phyloP scores from a whole-genome alignment of 306 rosid genomes.

The Sophora flavescens region DNA sequence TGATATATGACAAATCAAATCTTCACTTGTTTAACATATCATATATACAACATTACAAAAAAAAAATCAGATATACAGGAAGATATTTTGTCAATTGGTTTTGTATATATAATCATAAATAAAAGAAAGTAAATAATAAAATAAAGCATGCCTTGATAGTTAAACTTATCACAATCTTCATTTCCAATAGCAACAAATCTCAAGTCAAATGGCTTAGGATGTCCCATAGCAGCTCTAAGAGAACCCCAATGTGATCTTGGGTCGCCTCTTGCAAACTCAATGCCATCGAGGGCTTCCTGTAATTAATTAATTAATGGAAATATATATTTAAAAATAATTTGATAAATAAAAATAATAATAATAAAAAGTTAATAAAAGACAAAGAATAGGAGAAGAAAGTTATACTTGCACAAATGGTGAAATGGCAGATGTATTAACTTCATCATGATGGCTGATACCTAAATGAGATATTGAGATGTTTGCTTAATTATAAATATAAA shows the following conservation, averaged over 20 bases:
- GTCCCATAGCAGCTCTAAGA: slow-evolving; percentile 82
- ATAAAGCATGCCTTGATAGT: slow-evolving; percentile 58
- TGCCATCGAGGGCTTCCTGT: slow-evolving; percentile 86
- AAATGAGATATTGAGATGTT: neutral
- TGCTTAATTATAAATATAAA: neutral
- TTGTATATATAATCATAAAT: neutral
- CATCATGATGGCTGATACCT: slow-evolving; percentile 77
- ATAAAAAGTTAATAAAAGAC: neutral
- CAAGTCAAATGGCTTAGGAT: slow-evolving; percentile 77
- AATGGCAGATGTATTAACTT: slow-evolving; percentile 62
- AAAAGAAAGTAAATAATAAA: too few species aligned
- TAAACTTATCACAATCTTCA: slow-evolving; percentile 69
- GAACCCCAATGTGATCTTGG: slow-evolving; percentile 76
- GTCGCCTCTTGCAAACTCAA: slow-evolving; percentile 88
- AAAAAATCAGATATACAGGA: too few species aligned
- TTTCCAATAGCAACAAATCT: slow-evolving; percentile 80
- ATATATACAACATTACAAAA: too few species aligned
- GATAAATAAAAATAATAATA: neutral
- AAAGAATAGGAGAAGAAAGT: neutral
- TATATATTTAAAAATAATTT: neutral
- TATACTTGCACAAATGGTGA: slow-evolving; percentile 77
- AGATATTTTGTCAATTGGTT: neutral
- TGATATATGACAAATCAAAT: neutral
- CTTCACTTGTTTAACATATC: neutral
- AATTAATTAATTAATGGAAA: neutral